Evolutionary conservation across 1,139 yeast species (phyloP).

Genomic region (Geotrichum siamense): DNA sequence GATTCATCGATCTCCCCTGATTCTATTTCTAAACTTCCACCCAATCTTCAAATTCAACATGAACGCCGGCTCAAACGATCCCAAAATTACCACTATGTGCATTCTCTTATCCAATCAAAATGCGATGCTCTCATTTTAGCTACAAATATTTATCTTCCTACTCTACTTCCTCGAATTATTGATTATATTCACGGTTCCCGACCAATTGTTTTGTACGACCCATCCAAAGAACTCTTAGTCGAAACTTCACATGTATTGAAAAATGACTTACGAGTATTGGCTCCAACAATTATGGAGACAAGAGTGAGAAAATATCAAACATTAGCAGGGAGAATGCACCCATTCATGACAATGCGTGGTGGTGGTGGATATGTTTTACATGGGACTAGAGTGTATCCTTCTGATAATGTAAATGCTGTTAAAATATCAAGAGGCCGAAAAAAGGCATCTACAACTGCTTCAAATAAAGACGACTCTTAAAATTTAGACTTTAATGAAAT

Average conservation of each 20-base stretch:
- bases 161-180: conserved; percentile 55
- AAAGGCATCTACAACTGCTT: no score
- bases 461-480: no score
- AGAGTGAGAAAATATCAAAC: conserved; percentile 86
- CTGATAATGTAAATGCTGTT: conserved; percentile 42
- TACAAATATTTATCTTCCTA: conserved; percentile 61
- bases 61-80: conserved; percentile 57
- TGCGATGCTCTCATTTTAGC: conserved; percentile 77
- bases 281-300: conserved; percentile 78
- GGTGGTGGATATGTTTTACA: conserved; percentile 83
- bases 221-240: conserved; percentile 68
- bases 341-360: conserved; percentile 87
- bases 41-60: conserved; percentile 60
- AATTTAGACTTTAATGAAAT: no score
- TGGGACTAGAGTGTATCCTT: conserved; percentile 79
- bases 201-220: conserved; percentile 75
- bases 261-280: conserved; percentile 62
- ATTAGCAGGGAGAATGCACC: conserved; percentile 89
- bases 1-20: conserved; percentile 39
- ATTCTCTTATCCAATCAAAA: conserved; percentile 46
- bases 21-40: conserved; percentile 49
- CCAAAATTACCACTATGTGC: conserved; percentile 38
- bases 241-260: conserved; percentile 63
- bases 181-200: conserved; percentile 77
- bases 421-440: conserved; percentile 28